Evolutionary conservation across 306 rosid species (phyloP).

Genomic region (Acacia confusa): DNA sequence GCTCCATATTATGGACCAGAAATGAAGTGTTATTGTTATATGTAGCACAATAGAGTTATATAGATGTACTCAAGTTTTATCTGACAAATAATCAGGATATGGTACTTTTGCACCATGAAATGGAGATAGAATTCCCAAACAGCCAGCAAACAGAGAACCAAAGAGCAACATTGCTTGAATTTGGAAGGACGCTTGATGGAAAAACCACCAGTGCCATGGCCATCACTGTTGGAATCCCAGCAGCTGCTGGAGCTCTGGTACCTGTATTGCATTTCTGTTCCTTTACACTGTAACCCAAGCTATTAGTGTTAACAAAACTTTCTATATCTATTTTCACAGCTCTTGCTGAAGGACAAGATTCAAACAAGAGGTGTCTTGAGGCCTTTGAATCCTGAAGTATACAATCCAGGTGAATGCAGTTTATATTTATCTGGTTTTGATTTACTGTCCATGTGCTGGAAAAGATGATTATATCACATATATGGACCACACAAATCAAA

Average conservation of each 20-base stretch:
- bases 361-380: conserved; percentile 90
- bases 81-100: conserved; percentile 68
- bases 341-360: conserved; percentile 75
- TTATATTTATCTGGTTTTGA: conserved; percentile 15
- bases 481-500: neutral
- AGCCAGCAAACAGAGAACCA: conserved; percentile 56
- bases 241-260: conserved; percentile 94
- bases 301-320: conserved; percentile 18
- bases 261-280: conserved; percentile 3
- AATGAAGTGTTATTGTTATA: neutral
- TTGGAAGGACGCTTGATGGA: conserved; percentile 62
- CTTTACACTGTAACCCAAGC: conserved; percentile 21
- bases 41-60: neutral
- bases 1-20: neutral
- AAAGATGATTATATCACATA: neutral
- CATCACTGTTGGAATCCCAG: conserved; percentile 88
- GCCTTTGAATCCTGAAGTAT: conserved; percentile 79
- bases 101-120: conserved; percentile 95
- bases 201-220: conserved; percentile 85
- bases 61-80: conserved; percentile 8
- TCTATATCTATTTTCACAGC: conserved; percentile 51
- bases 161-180: conserved; percentile 86
- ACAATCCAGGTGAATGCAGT: conserved; percentile 64
- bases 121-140: conserved; percentile 74
- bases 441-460: neutral